Evolutionary conservation across 768 basidiomycete species (phyloP).

Genomic region (Leccinum ochraceum): DNA sequence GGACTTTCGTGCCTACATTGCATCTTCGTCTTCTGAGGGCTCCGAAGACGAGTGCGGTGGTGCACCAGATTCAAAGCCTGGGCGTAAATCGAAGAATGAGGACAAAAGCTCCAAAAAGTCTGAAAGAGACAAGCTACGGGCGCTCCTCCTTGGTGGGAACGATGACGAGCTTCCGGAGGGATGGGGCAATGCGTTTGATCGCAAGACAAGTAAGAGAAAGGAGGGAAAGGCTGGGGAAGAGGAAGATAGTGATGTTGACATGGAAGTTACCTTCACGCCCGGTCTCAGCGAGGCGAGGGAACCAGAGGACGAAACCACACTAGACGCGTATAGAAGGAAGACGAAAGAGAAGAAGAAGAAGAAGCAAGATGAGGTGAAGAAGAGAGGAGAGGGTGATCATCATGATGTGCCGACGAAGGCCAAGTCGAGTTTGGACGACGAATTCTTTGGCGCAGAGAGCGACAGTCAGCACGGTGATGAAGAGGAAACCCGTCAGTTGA

Average conservation of each 20-base stretch:
- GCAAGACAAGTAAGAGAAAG: conserved; percentile 10
- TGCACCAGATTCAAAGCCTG: conserved; percentile 2
- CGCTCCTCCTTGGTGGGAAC: conserved; percentile 66
- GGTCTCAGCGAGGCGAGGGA: conserved; percentile 62
- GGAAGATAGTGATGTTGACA: conserved; percentile 58
- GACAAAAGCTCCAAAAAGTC: conserved; percentile 38
- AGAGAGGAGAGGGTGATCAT: conserved; percentile 30
- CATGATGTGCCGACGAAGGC: conserved; percentile 21
- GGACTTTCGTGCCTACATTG: conserved; percentile 82
- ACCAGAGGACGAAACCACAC: conserved; percentile 75
- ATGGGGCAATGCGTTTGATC: conserved; percentile 57
- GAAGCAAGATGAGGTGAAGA: conserved; percentile 67
- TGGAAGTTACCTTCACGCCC: conserved; percentile 96
- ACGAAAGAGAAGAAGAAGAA: conserved; percentile 86
- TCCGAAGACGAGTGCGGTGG: conserved; percentile 33
- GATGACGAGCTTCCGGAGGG: conserved; percentile 80
- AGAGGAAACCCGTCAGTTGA: conserved; percentile 20
- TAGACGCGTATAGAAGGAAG: conserved; percentile 88
- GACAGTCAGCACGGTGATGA: conserved; percentile 31
- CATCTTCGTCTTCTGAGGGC: conserved; percentile 68
- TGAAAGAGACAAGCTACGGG: conserved; percentile 72
- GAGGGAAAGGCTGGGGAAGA: conserved; percentile 18
- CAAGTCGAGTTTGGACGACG: conserved; percentile 47
- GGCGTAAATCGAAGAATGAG: conserved; percentile 12
- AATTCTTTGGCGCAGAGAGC: conserved; percentile 68